Evolutionary conservation across 2,329 filamentous ascomycete species (phyloP), one percentile per base, ranked within the genome.

Genomic region (Parascedosporium putredinis): DNA sequence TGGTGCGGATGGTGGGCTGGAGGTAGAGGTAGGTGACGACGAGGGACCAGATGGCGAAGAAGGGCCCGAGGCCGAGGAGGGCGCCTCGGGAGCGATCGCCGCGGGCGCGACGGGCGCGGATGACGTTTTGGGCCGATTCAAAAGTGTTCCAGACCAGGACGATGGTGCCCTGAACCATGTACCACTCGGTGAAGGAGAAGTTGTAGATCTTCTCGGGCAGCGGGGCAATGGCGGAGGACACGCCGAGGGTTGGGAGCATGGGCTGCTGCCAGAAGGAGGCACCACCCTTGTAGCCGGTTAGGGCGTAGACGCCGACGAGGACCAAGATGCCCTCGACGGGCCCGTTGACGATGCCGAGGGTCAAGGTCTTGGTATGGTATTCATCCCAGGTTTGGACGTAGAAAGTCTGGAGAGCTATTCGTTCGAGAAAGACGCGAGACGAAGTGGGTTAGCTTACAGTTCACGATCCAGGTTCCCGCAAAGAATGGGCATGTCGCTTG

Each of bases 381-480:
- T 97, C 93, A 62, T 98, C 93, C 93, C 93, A 98, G 29, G 93
- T 97, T 66, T 97, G 93, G 38, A 97, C 85, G 66, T 97, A 97
- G 67, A 98, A 98, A n/a, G 93, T 96, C 59, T 94, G 74, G 52
- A 91, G 80, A 5, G 86, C 84, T 88, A 53, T 45, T n/a, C n/a
- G n/a, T n/a, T n/a, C n/a, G n/a, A n/a, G n/a, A n/a, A n/a, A n/a
- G n/a, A n/a, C n/a, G n/a, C n/a, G n/a, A n/a, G n/a, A n/a, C n/a
- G n/a, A n/a, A n/a, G n/a, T n/a, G n/a, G n/a, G n/a, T n/a, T n/a
- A n/a, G n/a, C n/a, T n/a, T n/a, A n/a, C n/a, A n/a, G n/a, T n/a
- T n/a, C n/a, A n/a, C n/a, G n/a, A n/a, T n/a, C n/a, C n/a, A n/a
- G n/a, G n/a, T n/a, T n/a, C n/a, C n/a, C n/a, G n/a, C n/a, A n/a